Evolutionary conservation across 495 filamentous ascomycete species (phyloP).

Genomic region (Cercophora samala): DNA sequence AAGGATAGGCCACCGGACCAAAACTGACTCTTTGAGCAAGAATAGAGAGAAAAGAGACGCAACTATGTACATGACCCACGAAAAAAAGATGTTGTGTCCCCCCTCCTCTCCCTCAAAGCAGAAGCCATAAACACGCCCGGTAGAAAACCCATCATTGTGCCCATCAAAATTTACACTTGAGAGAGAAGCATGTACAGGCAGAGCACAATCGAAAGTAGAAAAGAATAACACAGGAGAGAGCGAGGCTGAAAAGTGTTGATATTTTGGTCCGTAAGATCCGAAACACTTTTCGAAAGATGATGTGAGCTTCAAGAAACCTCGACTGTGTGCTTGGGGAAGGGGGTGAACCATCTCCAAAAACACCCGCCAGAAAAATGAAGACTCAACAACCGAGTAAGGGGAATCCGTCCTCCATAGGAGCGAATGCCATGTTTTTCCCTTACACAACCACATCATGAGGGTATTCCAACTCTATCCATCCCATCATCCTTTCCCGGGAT

Average conservation of each 20-base stretch:
- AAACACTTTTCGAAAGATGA: constrained; percentile 16
- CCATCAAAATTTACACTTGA: not conserved
- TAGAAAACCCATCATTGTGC: not conserved
- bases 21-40: constrained; percentile 2
- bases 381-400: constrained; percentile 1
- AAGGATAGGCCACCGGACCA: constrained; percentile 8
- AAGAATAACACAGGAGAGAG: constrained; percentile 10
- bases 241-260: constrained; percentile 18
- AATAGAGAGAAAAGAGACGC: not conserved
- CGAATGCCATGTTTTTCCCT: constrained; percentile 2
- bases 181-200: constrained; percentile 1
- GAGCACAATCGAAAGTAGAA: constrained; percentile 11
- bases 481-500: not conserved
- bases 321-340: not conserved
- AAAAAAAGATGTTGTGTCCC: not conserved
- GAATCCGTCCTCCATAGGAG: constrained; percentile 2
- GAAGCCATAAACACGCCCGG: not conserved
- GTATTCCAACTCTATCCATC: constrained; percentile 1
- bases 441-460: constrained; percentile 2
- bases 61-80: constrained; percentile 5
- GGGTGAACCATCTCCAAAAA: constrained; percentile 6
- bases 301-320: constrained; percentile 1
- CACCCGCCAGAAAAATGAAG: constrained; percentile 13
- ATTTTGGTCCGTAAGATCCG: constrained; percentile 10
- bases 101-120: not conserved